These are phyloP conservation scores for Rasamsonia emersonii DNA, from an alignment of 2,329 filamentous ascomycete species.

Conservation along the genomic window DNA sequence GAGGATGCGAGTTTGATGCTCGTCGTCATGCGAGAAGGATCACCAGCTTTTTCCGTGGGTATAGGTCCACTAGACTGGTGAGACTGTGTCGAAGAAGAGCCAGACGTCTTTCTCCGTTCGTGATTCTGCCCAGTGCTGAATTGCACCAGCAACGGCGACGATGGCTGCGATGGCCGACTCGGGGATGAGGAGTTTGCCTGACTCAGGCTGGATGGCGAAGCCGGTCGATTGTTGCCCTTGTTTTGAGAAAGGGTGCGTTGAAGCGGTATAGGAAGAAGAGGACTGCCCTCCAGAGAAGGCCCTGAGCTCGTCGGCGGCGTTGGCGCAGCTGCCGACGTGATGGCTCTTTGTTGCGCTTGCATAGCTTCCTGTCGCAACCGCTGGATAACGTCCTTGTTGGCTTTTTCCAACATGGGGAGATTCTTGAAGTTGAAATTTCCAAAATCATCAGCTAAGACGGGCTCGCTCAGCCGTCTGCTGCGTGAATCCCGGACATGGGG, in stretches of 20 bases:
- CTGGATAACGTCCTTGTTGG: conserved; percentile 97
- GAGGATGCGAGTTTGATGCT: conserved; percentile 44
- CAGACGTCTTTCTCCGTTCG: conserved; percentile 86
- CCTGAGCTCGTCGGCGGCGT: conserved; percentile 47
- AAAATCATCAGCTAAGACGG: conserved; percentile 82
- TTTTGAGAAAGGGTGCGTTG: conserved; percentile 77
- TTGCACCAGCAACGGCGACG: conserved; percentile 87
- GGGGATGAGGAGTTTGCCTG: conserved; percentile 82
- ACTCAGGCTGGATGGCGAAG: conserved; percentile 73
- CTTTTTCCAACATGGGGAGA: conserved; percentile 88
- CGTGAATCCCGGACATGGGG: conserved; percentile 90
- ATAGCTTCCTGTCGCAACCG: conserved; percentile 88
- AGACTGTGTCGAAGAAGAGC: conserved; percentile 74
- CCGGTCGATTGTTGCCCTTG: conserved; percentile 67
- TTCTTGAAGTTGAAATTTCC: conserved; percentile 97
- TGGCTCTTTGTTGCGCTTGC: conserved; percentile 53
- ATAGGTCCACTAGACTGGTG: conserved; percentile 64
- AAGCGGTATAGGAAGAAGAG: conserved; percentile 67
- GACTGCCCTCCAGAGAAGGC: conserved; percentile 73
- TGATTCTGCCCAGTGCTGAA: conserved; percentile 79
- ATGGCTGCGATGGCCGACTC: conserved; percentile 72
- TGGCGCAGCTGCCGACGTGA: conserved; percentile 19
- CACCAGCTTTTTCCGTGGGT: conserved; percentile 63
- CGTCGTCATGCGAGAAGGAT: conserved; percentile 54
- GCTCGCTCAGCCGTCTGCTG: conserved; percentile 81